Evolutionary conservation across 345 rosid genomes (phyloP).

Genomic region (Aethionema arabicum): DNA sequence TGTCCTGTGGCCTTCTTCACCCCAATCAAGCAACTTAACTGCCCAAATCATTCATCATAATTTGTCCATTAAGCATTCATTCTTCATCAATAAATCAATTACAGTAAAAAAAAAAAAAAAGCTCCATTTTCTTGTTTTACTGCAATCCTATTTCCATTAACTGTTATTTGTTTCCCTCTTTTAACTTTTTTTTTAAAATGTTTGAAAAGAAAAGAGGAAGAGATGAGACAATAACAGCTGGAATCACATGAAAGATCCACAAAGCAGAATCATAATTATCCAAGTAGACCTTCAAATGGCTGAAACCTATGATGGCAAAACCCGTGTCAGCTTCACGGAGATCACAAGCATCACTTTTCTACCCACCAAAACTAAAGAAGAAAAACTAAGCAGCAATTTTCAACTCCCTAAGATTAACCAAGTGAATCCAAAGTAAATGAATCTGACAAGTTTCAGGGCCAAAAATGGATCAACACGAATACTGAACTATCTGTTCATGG

Average conservation of each 20-base stretch:
- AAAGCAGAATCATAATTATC: conserved; percentile 40
- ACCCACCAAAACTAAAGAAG: conserved; percentile 30
- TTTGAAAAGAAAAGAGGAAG: not conserved
- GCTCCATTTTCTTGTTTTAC: not conserved
- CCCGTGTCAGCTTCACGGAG: conserved; percentile 61
- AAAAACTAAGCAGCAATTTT: conserved; percentile 12
- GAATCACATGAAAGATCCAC: conserved; percentile 59
- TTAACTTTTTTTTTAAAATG: conserved; percentile 6
- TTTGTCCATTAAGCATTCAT: not conserved
- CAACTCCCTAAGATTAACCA: not conserved
- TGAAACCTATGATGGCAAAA: conserved; percentile 41
- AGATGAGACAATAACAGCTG: conserved; percentile 41
- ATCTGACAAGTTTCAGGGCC: conserved; percentile 16
- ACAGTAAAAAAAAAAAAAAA: conserved; percentile 26
- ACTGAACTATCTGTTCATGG: conserved; percentile 12
- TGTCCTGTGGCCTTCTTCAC: conserved; percentile 95
- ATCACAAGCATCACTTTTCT: conserved; percentile 45
- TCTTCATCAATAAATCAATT: conserved; percentile 4
- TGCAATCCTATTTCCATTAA: conserved; percentile 7
- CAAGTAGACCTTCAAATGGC: conserved; percentile 38
- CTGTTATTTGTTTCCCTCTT: not conserved
- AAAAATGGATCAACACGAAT: not conserved
- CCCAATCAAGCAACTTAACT: conserved; percentile 99
- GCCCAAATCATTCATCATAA: conserved; percentile 28
- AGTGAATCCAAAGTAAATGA: conserved; percentile 14